phyloP scores from a whole-genome alignment of 495 filamentous ascomycete genomes.

The Aspergillus panamensis region DNA sequence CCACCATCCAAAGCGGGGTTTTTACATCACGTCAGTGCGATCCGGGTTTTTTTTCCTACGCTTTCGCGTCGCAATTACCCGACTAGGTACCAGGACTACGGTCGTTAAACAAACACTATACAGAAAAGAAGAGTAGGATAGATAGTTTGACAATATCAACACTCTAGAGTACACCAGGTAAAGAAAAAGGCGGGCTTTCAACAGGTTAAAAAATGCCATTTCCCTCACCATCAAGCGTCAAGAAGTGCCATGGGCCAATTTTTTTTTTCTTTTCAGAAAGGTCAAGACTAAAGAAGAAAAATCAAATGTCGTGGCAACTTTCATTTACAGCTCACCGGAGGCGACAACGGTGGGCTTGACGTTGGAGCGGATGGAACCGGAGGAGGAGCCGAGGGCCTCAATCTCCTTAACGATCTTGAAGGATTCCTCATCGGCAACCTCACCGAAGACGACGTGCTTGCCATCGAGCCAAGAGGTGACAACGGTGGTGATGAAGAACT shows the following conservation, averaged over 20 bases:
- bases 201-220: not conserved
- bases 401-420: slow-evolving; percentile 65
- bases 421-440: slow-evolving; percentile 70
- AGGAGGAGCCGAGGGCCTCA: slow-evolving; percentile 64
- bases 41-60: not conserved
- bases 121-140: not conserved
- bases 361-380: slow-evolving; percentile 57
- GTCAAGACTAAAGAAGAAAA: not conserved
- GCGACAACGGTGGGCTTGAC: slow-evolving; percentile 67
- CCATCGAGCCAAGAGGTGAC: slow-evolving; percentile 87
- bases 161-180: slow-evolving; percentile 30
- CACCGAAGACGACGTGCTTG: slow-evolving; percentile 98
- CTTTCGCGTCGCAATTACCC: not conserved
- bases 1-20: slow-evolving; percentile 7
- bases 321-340: slow-evolving; percentile 52
- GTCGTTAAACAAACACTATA: too few species aligned
- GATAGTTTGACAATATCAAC: slow-evolving; percentile 16
- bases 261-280: slow-evolving; percentile 3
- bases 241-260: not conserved
- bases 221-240: slow-evolving; percentile 1
- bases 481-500: slow-evolving; percentile 98
- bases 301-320: not conserved
- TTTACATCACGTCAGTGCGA: not conserved
- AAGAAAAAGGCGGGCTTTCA: slow-evolving; percentile 8
- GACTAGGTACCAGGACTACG: too few species aligned